Conservation (phyloP, 2,329 filamentous ascomycete species). For the Aureobasidium namibiae region DNA sequence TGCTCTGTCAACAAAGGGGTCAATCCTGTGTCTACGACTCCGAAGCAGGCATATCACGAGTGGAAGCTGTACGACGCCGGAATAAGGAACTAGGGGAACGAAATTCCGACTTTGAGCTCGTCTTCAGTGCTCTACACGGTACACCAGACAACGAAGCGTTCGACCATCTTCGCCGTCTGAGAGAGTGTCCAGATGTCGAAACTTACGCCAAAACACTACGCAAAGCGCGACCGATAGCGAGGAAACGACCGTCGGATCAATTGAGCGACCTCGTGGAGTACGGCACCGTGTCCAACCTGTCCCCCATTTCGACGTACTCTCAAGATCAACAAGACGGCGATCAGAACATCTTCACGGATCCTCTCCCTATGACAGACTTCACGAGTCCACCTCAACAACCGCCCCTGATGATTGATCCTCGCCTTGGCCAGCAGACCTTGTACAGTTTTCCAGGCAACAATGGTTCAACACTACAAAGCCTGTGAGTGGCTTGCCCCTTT, state of each 20-base stretch:
- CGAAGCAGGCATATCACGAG: slow-evolving; percentile 7
- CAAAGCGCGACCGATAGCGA: not conserved
- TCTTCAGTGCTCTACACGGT: not conserved
- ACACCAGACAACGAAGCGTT: not conserved
- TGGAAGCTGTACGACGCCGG: slow-evolving; percentile 6
- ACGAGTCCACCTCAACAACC: not conserved
- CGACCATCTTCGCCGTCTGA: slow-evolving; percentile 3
- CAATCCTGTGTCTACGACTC: slow-evolving; percentile 8
- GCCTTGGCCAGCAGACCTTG: not conserved
- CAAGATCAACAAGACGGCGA: not conserved
- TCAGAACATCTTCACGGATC: not conserved
- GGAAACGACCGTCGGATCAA: not conserved
- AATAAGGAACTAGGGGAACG: slow-evolving; percentile 10
- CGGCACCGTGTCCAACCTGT: not conserved
- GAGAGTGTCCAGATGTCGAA: not conserved
- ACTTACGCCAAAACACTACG: not conserved
- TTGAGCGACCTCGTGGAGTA: not conserved
- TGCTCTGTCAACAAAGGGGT: slow-evolving; percentile 4
- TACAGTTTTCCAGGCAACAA: not conserved
- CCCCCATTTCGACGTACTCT: not conserved
- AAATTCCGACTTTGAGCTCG: slow-evolving; percentile 1
- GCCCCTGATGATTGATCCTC: not conserved
- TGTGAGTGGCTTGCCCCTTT: not conserved
- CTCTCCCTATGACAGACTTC: not conserved
- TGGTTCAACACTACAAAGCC: not conserved